These are phyloP conservation scores for Capsicum pubescens DNA, from an alignment of 257 asterid genomes.

Conservation along the genomic window DNA sequence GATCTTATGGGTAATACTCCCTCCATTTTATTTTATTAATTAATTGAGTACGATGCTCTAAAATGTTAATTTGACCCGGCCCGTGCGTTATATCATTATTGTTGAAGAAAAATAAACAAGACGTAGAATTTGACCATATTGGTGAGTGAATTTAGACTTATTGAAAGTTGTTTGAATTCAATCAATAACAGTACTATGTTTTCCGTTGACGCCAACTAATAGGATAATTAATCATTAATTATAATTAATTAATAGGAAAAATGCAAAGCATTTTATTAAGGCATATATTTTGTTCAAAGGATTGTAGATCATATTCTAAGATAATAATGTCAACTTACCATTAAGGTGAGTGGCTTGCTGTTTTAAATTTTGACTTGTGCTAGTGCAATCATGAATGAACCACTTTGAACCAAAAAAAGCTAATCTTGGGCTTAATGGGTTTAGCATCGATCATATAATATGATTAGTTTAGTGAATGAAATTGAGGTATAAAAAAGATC, in stretches of 20 bases:
- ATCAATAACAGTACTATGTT: not conserved
- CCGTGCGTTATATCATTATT: not conserved
- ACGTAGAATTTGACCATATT: not conserved
- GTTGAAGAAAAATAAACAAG: not conserved
- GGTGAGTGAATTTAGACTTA: not conserved
- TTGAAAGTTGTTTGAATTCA: not conserved
- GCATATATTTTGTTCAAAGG: not conserved
- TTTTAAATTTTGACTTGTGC: constrained; percentile 13
- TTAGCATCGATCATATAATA: constrained; percentile 17
- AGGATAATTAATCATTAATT: constrained; percentile 1
- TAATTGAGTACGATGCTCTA: not conserved
- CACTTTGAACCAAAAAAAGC: not conserved
- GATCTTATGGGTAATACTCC: not conserved
- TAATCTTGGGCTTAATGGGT: constrained; percentile 13
- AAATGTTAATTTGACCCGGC: not conserved
- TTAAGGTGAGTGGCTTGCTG: constrained; percentile 7
- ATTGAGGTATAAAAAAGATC: not conserved
- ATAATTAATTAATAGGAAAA: not conserved
- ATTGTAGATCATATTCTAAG: constrained; percentile 20
- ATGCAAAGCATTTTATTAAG: constrained; percentile 13
- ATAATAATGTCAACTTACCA: constrained; percentile 12
- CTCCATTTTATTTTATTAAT: not conserved
- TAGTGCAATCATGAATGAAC: constrained; percentile 27
- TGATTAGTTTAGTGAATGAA: constrained; percentile 1
- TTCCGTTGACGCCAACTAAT: constrained; percentile 7